phyloP scores from a whole-genome alignment of 805 yeast species.

The Cyberlindnera americana region DNA sequence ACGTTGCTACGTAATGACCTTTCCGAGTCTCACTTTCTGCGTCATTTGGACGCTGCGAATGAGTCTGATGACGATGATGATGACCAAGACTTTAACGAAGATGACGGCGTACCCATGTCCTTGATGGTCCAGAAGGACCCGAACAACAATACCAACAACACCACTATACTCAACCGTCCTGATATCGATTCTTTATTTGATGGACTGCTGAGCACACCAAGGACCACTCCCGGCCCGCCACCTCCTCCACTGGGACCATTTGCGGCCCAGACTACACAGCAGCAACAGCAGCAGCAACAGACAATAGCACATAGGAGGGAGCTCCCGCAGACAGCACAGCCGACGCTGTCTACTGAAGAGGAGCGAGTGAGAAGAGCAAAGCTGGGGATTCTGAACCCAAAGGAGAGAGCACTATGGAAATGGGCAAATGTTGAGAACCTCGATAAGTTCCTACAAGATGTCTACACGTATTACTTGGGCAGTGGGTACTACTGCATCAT shows the following conservation, averaged over 20 bases:
- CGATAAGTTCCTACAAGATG: slow-evolving; percentile 79
- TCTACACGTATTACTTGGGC: slow-evolving; percentile 80
- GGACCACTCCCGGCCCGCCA: slow-evolving; percentile 1
- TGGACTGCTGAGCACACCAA: neutral
- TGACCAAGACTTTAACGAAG: slow-evolving; percentile 20
- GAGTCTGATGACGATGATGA: slow-evolving; percentile 13
- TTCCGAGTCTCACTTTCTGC: slow-evolving; percentile 12
- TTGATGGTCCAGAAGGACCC: slow-evolving; percentile 19
- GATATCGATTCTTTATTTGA: neutral
- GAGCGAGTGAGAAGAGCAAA: slow-evolving; percentile 26
- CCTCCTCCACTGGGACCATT: slow-evolving; percentile 3
- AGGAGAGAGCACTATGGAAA: slow-evolving; percentile 83
- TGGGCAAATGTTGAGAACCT: slow-evolving; percentile 96
- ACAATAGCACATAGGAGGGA: slow-evolving; percentile 15
- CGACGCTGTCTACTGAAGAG: slow-evolving; percentile 12
- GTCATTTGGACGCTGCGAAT: slow-evolving; percentile 4
- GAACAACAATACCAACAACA: neutral
- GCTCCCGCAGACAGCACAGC: slow-evolving; percentile 3
- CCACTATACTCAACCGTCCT: neutral
- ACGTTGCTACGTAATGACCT: slow-evolving; percentile 11
- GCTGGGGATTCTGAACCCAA: slow-evolving; percentile 48
- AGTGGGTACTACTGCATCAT: slow-evolving; percentile 83
- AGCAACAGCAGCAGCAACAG: slow-evolving; percentile 1
- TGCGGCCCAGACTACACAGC: too few species aligned
- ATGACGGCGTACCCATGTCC: slow-evolving; percentile 18